Percentiles rank a stretch among this genome's conserved stretches.
Conservation (phyloP, 371 early-diverging fungal genomes). For the Mortierella sp. region DNA sequence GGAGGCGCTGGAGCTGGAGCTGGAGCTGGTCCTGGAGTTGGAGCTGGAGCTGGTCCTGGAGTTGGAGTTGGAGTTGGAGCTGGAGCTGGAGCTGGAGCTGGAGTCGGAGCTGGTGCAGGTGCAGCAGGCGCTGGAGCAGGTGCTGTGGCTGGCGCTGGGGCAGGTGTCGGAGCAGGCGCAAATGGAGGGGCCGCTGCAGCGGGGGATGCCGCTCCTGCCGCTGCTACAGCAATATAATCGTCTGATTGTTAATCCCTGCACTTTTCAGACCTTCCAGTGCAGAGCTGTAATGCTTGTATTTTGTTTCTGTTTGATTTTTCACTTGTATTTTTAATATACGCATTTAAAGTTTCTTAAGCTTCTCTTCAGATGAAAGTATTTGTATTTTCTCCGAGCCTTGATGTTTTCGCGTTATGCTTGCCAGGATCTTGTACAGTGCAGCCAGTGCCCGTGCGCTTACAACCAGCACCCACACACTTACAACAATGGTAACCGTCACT, state of each 20-base stretch:
- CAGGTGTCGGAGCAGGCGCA: constrained; percentile 4
- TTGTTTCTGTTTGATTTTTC: constrained; percentile 3
- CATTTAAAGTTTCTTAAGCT: neutral
- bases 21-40: constrained; percentile 5
- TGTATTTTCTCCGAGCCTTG: neutral
- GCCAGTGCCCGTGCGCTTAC: constrained; percentile 3
- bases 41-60: constrained; percentile 1
- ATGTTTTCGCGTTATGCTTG: neutral
- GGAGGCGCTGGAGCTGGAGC: neutral
- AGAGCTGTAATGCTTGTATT: neutral
- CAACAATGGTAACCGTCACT: constrained; percentile 25
- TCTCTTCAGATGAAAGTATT: neutral
- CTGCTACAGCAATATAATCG: neutral
- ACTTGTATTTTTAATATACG: constrained; percentile 2
- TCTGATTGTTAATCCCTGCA: neutral
- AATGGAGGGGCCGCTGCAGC: neutral
- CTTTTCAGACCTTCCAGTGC: neutral
- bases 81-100: no score
- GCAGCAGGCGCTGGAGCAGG: constrained; percentile 1
- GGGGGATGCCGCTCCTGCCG: neutral
- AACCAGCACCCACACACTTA: constrained; percentile 6
- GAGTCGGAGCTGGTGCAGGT: no score
- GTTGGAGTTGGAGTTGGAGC: constrained; percentile 6
- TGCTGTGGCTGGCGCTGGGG: constrained; percentile 1
- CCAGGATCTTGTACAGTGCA: neutral